Percentiles rank a stretch among this genome's conserved stretches.
phyloP scores from a whole-genome alignment of 2,329 filamentous ascomycete species.

The Phyllosticta citrichinensis region DNA sequence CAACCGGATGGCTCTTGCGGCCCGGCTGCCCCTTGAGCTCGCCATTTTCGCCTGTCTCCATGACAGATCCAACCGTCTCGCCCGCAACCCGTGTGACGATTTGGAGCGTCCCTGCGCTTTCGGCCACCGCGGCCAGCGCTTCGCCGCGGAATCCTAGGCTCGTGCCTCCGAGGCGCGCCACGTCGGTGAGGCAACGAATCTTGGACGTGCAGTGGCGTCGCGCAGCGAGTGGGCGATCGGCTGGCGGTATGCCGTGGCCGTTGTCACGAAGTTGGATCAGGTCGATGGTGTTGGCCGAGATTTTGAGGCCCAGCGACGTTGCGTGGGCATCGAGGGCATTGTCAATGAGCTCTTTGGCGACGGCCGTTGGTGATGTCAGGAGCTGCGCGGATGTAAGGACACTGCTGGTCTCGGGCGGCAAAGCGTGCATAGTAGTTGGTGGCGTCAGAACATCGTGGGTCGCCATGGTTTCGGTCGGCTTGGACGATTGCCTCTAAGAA shows the following conservation, averaged over 20 bases:
- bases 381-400: slow-evolving; percentile 52
- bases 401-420: slow-evolving; percentile 35
- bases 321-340: slow-evolving; percentile 66
- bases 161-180: slow-evolving; percentile 44
- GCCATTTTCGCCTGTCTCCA: slow-evolving; percentile 44
- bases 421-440: slow-evolving; percentile 17
- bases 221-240: slow-evolving; percentile 55
- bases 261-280: slow-evolving; percentile 56
- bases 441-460: neutral
- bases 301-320: slow-evolving; percentile 52
- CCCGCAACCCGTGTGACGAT: slow-evolving; percentile 23
- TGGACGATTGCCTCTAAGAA: no score
- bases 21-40: slow-evolving; percentile 26
- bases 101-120: slow-evolving; percentile 37
- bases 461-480: neutral
- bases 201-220: slow-evolving; percentile 66
- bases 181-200: slow-evolving; percentile 52
- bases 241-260: slow-evolving; percentile 56
- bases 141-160: slow-evolving; percentile 70
- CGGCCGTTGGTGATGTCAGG: slow-evolving; percentile 48
- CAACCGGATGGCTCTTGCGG: slow-evolving; percentile 45
- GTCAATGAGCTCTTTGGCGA: slow-evolving; percentile 69
- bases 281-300: slow-evolving; percentile 58
- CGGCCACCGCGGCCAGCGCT: slow-evolving; percentile 56
- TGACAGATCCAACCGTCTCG: slow-evolving; percentile 47